Base-by-base conservation (phyloP, 805 yeast species). In the Komagataella mondaviorum region DNA sequence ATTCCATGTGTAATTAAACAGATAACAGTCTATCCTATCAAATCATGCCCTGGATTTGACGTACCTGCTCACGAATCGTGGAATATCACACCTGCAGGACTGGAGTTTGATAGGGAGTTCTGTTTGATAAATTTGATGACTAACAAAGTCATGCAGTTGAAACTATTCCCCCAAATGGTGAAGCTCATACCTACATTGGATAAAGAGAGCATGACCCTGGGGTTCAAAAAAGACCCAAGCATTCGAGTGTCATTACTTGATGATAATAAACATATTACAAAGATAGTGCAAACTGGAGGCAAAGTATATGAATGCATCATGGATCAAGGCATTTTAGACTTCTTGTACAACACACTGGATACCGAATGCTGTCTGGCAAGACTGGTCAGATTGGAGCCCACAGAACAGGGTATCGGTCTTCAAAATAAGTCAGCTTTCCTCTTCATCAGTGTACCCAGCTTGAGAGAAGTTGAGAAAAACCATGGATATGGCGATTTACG, bases 391-490 rank as follows among this genome's bases (percentile, higher is more conserved):
- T 55, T 22, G 46, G 50, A 16, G 51, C 49, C 18, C 49, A 50
- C 39, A 45, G 46, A 43, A 24, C 18, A 23, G 16, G 51, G 5
- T 51, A 48, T 14, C 10, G 14, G 23, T 20, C 47, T 57, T 48
- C 68, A 61, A 46, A 71, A 69, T 55, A 67, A 71, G 43, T 66
- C 73, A 12, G 72, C 76, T 6, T 59, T 72, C 17, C 58, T 73
- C 20, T 51, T 73, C 18, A 58, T 70, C 2, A 63, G 69, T 6
- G 45, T 55, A 14, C 51, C 61, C 6, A 70, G 74, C 49, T 60
- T 68, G 47, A 36, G 51, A 52, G n/a, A 54, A 20, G n/a, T 56
- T 7, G 14, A 51, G 23, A 22, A 36, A 12, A 20, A 17, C 44
- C 30, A 46, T 44, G 10, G 48, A 63, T 24, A 14, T 30, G 39